Conservation (phyloP, 2,329 filamentous ascomycete genomes). For the Colletotrichum acutatum region DNA sequence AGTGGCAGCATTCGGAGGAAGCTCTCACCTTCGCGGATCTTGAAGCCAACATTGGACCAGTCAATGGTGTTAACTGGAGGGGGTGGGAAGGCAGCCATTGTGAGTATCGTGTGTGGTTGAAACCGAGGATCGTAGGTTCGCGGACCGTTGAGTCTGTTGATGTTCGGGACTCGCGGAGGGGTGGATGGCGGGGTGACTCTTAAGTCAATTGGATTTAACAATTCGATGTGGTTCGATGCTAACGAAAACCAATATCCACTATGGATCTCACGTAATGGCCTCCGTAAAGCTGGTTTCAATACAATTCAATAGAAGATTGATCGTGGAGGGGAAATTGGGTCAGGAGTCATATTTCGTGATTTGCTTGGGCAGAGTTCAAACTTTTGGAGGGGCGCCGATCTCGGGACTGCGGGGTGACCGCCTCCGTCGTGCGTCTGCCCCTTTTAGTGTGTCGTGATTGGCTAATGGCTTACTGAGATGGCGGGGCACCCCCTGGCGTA, state of each 20-base stretch:
- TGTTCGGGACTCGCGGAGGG: conserved; percentile 1
- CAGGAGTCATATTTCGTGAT: conserved; percentile 11
- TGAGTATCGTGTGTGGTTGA: conserved; percentile 26
- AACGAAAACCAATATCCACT: neutral
- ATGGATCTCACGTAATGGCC: conserved; percentile 18
- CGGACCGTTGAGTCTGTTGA: neutral
- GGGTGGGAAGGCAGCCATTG: conserved; percentile 75
- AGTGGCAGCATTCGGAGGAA: neutral
- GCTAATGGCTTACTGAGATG: neutral
- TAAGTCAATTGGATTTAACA: neutral
- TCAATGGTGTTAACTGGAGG: conserved; percentile 85
- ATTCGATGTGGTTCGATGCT: neutral
- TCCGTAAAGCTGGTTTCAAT: neutral
- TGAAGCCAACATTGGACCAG: conserved; percentile 94
- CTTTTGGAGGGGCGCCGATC: conserved; percentile 30
- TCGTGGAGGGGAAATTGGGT: neutral
- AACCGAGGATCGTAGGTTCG: neutral
- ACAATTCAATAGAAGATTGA: neutral
- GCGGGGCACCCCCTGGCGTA: conserved; percentile 8
- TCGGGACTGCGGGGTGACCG: conserved; percentile 31
- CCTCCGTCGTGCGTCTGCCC: neutral
- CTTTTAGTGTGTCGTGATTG: neutral
- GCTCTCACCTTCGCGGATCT: conserved; percentile 82
- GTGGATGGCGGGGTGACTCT: neutral
- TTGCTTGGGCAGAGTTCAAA: neutral